A percentile compares a stretch with the other conserved stretches of the same genome.
Conservation (phyloP, 2,329 filamentous ascomycete species). For the Colletotrichum sp. region DNA sequence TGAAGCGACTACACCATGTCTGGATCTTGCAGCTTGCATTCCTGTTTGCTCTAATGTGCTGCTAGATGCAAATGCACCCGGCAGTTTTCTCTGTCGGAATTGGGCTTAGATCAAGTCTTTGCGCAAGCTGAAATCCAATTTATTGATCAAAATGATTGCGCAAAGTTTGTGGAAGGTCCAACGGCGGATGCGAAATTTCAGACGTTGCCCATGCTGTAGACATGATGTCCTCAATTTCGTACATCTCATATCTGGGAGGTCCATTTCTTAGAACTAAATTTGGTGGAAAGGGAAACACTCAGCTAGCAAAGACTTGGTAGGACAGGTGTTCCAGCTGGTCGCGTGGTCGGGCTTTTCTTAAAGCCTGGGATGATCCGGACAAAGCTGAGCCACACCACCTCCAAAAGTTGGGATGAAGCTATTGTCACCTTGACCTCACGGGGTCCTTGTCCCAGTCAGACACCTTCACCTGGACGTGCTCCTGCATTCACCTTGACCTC, state of each 20-base stretch:
- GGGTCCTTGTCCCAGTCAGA: slow-evolving; percentile 16
- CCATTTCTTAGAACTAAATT: neutral
- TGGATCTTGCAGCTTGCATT: neutral
- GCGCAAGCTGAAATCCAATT: neutral
- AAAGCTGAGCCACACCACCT: slow-evolving; percentile 18
- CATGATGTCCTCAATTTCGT: neutral
- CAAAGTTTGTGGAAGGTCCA: neutral
- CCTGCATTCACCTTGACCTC: slow-evolving; percentile 4
- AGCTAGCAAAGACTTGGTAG: neutral
- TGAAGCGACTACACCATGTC: neutral
- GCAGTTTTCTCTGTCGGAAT: neutral
- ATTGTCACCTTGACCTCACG: slow-evolving; percentile 11
- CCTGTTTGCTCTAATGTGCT: neutral
- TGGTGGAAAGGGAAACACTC: neutral
- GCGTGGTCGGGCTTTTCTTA: slow-evolving; percentile 8
- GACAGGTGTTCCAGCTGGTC: neutral
- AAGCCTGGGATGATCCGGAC: neutral
- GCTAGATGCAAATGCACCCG: neutral
- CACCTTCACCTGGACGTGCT: slow-evolving; percentile 11
- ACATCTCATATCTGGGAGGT: neutral
- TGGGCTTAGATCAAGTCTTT: neutral
- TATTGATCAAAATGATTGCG: neutral
- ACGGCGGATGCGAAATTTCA: neutral
- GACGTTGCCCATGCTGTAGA: neutral
- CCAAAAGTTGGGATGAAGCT: slow-evolving; percentile 19